A percentile compares a stretch with the other conserved stretches of the same genome.
Evolutionary conservation across 2,329 filamentous ascomycete genomes (phyloP).

Genomic region (Botrytis squamosa): DNA sequence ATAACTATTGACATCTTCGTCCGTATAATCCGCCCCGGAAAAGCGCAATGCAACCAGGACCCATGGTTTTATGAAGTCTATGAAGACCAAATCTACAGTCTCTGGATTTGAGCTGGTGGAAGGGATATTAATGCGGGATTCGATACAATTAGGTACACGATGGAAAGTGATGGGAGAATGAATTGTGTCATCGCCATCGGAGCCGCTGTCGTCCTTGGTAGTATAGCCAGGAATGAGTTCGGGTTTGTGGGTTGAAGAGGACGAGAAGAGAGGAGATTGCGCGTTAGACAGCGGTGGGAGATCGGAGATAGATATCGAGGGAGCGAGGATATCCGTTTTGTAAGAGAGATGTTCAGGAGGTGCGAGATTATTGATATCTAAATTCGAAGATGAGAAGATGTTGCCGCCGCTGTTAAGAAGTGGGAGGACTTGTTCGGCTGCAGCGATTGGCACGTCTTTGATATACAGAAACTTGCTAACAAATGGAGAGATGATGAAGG

Average conservation of each 20-base stretch:
- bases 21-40: constrained; percentile 51
- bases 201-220: constrained; percentile 78
- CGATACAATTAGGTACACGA: constrained; percentile 78
- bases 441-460: constrained; percentile 74
- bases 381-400: constrained; percentile 41
- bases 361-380: constrained; percentile 38
- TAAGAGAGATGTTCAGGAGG: constrained; percentile 38
- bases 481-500: constrained; percentile 86
- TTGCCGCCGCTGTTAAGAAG: constrained; percentile 56
- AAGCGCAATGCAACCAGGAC: constrained; percentile 71
- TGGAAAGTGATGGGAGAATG: constrained; percentile 76
- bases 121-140: constrained; percentile 65
- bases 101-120: constrained; percentile 53
- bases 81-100: constrained; percentile 82
- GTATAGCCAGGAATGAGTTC: constrained; percentile 72
- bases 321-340: constrained; percentile 25
- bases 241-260: constrained; percentile 38
- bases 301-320: constrained; percentile 17
- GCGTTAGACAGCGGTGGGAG: neutral
- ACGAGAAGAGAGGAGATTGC: constrained; percentile 26
- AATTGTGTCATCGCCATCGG: constrained; percentile 86
- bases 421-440: constrained; percentile 67
- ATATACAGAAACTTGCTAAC: constrained; percentile 74
- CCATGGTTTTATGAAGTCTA: constrained; percentile 87
- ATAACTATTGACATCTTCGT: constrained; percentile 51